phyloP scores from a whole-genome alignment of 768 basidiomycete genomes.

The Mycena floridula region DNA sequence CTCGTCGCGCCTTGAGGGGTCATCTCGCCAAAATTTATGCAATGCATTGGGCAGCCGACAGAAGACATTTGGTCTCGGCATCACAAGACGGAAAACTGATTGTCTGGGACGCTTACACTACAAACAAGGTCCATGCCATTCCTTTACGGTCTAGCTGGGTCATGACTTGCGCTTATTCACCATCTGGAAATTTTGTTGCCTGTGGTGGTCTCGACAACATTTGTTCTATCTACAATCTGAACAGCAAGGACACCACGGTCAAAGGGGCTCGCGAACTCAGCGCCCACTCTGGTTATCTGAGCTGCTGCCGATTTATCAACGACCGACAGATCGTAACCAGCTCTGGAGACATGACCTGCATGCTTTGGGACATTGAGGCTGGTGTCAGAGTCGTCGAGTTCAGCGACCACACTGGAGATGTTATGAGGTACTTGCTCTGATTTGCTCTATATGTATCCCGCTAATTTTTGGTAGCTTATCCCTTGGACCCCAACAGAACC shows the following conservation, averaged over 20 bases:
- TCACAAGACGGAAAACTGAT: slow-evolving; percentile 99
- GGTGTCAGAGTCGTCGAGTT: slow-evolving; percentile 98
- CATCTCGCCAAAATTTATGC: slow-evolving; percentile 99
- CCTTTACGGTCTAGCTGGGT: slow-evolving; percentile 98
- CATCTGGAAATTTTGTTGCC: slow-evolving; percentile 94
- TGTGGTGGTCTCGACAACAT: slow-evolving; percentile 99
- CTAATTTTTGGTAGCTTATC: slow-evolving; percentile 59
- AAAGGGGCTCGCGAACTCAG: slow-evolving; percentile 92
- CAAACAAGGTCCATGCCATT: slow-evolving; percentile 99
- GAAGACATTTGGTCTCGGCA: slow-evolving; percentile 97
- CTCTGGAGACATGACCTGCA: slow-evolving; percentile 99
- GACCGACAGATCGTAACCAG: slow-evolving; percentile 98
- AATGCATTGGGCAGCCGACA: slow-evolving; percentile 99
- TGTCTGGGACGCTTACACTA: slow-evolving; percentile 99
- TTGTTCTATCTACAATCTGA: slow-evolving; percentile 95
- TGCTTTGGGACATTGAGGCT: slow-evolving; percentile 99
- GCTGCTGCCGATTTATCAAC: slow-evolving; percentile 97
- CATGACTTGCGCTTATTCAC: slow-evolving; percentile 99
- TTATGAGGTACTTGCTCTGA: slow-evolving; percentile 76
- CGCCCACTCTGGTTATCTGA: slow-evolving; percentile 97
- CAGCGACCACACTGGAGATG: slow-evolving; percentile 98
- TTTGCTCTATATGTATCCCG: slow-evolving; percentile 9
- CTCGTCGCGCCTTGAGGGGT: slow-evolving; percentile 89
- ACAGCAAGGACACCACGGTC: slow-evolving; percentile 69
- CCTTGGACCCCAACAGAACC: slow-evolving; percentile 85